phyloP scores from a whole-genome alignment of 202 grass and related monocot genomes.

The Setaria italica region DNA sequence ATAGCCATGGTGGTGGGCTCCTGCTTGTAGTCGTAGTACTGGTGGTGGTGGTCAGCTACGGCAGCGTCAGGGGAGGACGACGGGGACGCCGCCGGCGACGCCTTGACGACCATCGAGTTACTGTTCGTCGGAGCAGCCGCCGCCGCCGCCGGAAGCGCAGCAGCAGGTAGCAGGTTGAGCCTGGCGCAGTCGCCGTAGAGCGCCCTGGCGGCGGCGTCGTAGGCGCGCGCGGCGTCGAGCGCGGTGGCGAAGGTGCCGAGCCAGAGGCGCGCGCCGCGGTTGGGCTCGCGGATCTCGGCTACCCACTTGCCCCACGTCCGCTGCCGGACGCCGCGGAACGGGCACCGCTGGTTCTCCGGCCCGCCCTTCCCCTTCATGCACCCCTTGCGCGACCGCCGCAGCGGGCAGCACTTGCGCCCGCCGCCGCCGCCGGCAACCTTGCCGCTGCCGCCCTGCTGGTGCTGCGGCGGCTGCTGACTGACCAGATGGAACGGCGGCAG shows the following conservation, averaged over 20 bases:
- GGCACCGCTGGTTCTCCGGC: conserved; percentile 87
- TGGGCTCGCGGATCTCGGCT: conserved; percentile 97
- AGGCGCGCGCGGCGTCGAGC: conserved; percentile 73
- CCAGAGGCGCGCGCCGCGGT: conserved; percentile 92
- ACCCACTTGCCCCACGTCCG: conserved; percentile 99
- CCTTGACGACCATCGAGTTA: background rate
- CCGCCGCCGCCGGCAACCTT: background rate
- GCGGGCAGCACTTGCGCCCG: conserved; percentile 66
- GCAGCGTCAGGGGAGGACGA: too few relatives aligned
- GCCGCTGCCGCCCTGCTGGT: background rate
- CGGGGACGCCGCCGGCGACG: background rate
- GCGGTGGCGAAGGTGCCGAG: conserved; percentile 83
- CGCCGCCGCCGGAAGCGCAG: too few relatives aligned
- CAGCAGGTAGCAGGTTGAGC: conserved; percentile 51
- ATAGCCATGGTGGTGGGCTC: background rate
- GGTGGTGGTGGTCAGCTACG: background rate
- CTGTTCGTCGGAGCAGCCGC: too few relatives aligned
- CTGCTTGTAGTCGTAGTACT: background rate
- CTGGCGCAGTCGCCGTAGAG: conserved; percentile 85
- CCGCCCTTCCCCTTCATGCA: conserved; percentile 99
- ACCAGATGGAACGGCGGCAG: background rate
- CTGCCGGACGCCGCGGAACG: conserved; percentile 86
- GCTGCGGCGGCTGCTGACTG: background rate
- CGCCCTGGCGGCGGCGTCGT: conserved; percentile 66
- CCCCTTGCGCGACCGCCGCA: conserved; percentile 79